Evolutionary conservation across 2,329 filamentous ascomycete species (phyloP).

Genomic region (Stylonectria norvegica): DNA sequence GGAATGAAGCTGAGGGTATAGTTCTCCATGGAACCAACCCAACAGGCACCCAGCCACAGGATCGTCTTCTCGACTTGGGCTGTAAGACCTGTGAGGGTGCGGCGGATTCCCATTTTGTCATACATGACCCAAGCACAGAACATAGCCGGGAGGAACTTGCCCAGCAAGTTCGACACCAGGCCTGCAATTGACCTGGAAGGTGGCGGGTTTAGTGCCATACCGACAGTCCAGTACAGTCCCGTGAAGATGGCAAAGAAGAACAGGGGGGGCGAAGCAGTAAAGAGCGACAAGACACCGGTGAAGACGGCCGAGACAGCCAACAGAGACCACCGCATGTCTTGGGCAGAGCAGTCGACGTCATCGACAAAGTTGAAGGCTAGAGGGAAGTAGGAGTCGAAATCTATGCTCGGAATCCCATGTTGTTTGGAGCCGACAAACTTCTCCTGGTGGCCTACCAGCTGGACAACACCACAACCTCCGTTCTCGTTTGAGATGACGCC

Average conservation of each 20-base stretch:
- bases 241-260: slow-evolving; percentile 85
- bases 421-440: slow-evolving; percentile 61
- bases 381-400: slow-evolving; percentile 86
- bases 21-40: slow-evolving; percentile 89
- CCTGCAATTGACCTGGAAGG: slow-evolving; percentile 62
- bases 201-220: slow-evolving; percentile 84
- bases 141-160: slow-evolving; percentile 79
- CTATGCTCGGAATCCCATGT: slow-evolving; percentile 73
- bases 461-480: slow-evolving; percentile 80
- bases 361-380: slow-evolving; percentile 75
- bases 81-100: slow-evolving; percentile 66
- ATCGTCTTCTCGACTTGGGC: slow-evolving; percentile 88
- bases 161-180: slow-evolving; percentile 73
- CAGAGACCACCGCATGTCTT: slow-evolving; percentile 79
- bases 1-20: slow-evolving; percentile 95
- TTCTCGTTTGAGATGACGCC: slow-evolving; percentile 68
- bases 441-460: slow-evolving; percentile 64
- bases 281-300: slow-evolving; percentile 72
- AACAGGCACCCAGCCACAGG: slow-evolving; percentile 84
- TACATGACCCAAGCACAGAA: slow-evolving; percentile 89
- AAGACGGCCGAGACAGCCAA: slow-evolving; percentile 79
- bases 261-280: slow-evolving; percentile 71
- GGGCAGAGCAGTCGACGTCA: slow-evolving; percentile 62
- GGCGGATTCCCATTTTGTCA: slow-evolving; percentile 72
- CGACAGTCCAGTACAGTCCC: slow-evolving; percentile 84